Percentiles rank a stretch among this genome's conserved stretches.
phyloP scores from a whole-genome alignment of 148 eudicot species.

The Simmondsia chinensis region DNA sequence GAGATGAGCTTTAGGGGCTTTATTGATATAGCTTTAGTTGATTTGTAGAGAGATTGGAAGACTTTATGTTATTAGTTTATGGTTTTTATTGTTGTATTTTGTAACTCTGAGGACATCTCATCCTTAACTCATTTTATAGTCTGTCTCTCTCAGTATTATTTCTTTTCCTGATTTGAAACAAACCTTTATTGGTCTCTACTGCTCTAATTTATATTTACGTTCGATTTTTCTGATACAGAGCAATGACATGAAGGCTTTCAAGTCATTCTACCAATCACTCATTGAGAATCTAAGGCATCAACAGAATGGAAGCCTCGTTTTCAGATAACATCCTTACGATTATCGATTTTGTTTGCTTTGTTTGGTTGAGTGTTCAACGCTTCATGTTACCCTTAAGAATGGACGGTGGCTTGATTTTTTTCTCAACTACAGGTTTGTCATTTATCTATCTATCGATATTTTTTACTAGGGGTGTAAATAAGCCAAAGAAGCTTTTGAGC shows the following conservation, averaged over 20 bases:
- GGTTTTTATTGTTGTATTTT: too few species aligned
- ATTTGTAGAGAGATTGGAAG: too few species aligned
- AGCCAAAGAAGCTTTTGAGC: too few species aligned
- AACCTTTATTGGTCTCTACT: neutral
- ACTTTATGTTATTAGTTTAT: too few species aligned
- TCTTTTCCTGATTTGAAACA: too few species aligned
- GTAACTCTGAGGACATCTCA: too few species aligned
- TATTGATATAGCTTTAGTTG: too few species aligned
- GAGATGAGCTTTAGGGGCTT: too few species aligned
- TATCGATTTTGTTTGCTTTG: neutral
- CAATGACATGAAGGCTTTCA: constrained; percentile 66
- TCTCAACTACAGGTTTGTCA: constrained; percentile 38
- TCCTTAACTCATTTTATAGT: too few species aligned
- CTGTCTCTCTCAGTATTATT: too few species aligned
- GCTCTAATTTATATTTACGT: neutral
- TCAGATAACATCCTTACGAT: constrained; percentile 68
- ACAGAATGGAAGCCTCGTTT: constrained; percentile 89
- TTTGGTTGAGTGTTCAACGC: constrained; percentile 10
- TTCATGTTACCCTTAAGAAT: constrained; percentile 9
- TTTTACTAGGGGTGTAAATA: too few species aligned
- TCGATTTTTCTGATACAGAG: constrained; percentile 35
- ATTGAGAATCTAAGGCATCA: constrained; percentile 68
- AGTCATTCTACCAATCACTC: constrained; percentile 65
- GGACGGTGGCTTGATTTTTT: constrained; percentile 13
- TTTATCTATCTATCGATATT: neutral